Conservation (phyloP, 2,329 filamentous ascomycete genomes). For the Pyrenochaeta sp. region DNA sequence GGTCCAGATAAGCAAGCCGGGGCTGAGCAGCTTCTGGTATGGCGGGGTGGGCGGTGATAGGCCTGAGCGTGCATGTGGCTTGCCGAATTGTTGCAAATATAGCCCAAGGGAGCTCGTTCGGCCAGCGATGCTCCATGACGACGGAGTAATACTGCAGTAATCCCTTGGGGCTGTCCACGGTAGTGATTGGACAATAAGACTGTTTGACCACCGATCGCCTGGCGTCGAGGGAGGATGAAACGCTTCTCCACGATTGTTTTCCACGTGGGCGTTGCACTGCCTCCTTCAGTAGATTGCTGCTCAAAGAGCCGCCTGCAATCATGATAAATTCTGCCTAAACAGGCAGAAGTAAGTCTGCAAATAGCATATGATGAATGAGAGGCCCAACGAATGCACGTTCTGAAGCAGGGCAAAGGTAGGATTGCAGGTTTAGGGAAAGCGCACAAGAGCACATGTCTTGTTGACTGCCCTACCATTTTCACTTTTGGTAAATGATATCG, state of each 20-base stretch:
- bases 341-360: not conserved
- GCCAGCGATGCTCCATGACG: constrained; percentile 23
- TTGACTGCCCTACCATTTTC: not conserved
- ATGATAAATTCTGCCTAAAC: not conserved
- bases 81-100: constrained; percentile 24
- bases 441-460: not conserved
- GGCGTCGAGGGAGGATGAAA: constrained; percentile 22
- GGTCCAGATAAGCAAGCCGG: constrained; percentile 25
- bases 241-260: constrained; percentile 2
- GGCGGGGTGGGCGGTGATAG: constrained; percentile 24
- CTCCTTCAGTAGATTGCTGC: not conserved
- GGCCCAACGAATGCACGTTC: too few relatives aligned
- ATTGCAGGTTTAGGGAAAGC: too few relatives aligned
- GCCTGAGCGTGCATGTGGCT: constrained; percentile 24
- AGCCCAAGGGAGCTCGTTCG: constrained; percentile 20
- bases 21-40: constrained; percentile 34
- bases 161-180: constrained; percentile 12
- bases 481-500: not conserved
- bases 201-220: constrained; percentile 11
- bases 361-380: not conserved
- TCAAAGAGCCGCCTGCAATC: not conserved
- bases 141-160: constrained; percentile 16
- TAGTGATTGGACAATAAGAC: constrained; percentile 12
- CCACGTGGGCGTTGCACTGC: constrained; percentile 16
- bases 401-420: too few relatives aligned